These are phyloP conservation scores for Ophiostoma ips DNA, from an alignment of 2,329 filamentous ascomycete genomes.

Conservation along the genomic window DNA sequence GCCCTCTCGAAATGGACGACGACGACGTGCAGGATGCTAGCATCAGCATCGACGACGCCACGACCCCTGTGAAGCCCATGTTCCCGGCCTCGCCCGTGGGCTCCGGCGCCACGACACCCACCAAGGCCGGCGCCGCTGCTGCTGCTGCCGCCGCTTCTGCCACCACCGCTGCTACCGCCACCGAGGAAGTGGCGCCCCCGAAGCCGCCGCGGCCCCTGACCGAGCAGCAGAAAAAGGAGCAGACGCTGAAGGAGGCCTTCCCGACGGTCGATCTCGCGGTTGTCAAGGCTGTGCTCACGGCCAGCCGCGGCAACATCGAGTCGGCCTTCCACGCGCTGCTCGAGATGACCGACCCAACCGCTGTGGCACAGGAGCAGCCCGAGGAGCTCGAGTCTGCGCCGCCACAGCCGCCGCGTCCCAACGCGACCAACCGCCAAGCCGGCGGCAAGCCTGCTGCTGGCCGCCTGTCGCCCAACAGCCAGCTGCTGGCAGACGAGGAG, in stretches of 20 bases:
- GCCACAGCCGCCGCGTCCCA: conserved; percentile 65
- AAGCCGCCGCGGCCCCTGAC: conserved; percentile 77
- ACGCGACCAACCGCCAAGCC: conserved; percentile 41
- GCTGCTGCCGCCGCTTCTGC: conserved; percentile 5
- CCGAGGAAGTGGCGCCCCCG: conserved; percentile 37
- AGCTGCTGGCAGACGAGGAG: conserved; percentile 79
- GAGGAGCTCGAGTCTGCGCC: conserved; percentile 39
- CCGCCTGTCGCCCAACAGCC: conserved; percentile 53
- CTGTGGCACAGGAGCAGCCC: conserved; percentile 20
- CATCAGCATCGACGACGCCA: conserved; percentile 29
- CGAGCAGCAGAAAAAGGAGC: conserved; percentile 71
- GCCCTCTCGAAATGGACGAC: conserved; percentile 56
- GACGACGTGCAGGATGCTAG: conserved; percentile 52
- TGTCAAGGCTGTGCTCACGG: conserved; percentile 74
- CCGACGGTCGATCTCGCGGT: conserved; percentile 67
- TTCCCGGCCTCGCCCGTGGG: conserved; percentile 18
- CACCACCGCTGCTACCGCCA: conserved; percentile 21
- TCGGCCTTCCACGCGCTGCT: conserved; percentile 91
- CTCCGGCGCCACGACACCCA: conserved; percentile 11
- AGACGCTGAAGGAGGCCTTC: conserved; percentile 86
- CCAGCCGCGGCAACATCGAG: conserved; percentile 78
- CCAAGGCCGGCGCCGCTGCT: conserved; percentile 17
- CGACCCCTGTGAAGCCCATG: conserved; percentile 16
- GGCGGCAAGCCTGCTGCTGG: conserved; percentile 47
- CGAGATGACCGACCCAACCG: conserved; percentile 69